Evolutionary conservation across 352 stramenopile species (phyloP).

Genomic region (Globisporangium nunn): DNA sequence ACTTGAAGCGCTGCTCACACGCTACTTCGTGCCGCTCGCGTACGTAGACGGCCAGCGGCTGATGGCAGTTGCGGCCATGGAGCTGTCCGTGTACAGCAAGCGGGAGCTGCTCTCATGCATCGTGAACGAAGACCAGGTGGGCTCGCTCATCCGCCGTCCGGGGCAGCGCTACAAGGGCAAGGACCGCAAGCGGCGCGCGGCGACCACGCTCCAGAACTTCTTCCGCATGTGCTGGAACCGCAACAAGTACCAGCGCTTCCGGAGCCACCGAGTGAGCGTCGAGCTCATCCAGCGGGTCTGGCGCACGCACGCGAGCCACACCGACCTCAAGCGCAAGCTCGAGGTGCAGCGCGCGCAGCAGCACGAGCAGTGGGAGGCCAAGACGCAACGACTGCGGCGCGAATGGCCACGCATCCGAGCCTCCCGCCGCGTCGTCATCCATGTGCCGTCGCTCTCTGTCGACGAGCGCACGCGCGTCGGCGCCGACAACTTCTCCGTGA

Average conservation of each 20-base stretch:
- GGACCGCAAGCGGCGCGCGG: constrained; percentile 52
- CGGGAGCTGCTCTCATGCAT: constrained; percentile 74
- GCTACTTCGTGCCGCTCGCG: constrained; percentile 83
- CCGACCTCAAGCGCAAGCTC: constrained; percentile 32
- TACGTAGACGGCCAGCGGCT: constrained; percentile 83
- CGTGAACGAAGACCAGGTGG: constrained; percentile 85
- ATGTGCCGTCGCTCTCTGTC: constrained; percentile 77
- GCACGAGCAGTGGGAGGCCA: constrained; percentile 29
- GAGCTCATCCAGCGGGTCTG: constrained; percentile 58
- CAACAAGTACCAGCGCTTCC: constrained; percentile 34
- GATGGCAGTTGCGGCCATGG: constrained; percentile 60
- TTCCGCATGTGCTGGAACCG: constrained; percentile 55
- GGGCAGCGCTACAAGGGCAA: constrained; percentile 75
- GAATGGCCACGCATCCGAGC: constrained; percentile 49
- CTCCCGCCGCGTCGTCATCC: constrained; percentile 58
- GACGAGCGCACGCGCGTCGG: constrained; percentile 59
- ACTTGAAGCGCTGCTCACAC: constrained; percentile 64
- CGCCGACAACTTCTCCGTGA: constrained; percentile 57
- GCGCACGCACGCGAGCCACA: constrained; percentile 39
- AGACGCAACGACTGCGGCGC: constrained; percentile 38
- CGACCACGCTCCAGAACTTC: constrained; percentile 63
- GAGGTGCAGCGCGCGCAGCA: constrained; percentile 27
- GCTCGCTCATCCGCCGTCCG: constrained; percentile 48
- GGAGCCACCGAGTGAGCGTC: constrained; percentile 31
- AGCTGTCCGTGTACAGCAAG: constrained; percentile 35